Conservation (phyloP, 148 eudicot genomes). For the Chenopodium suecicum region DNA sequence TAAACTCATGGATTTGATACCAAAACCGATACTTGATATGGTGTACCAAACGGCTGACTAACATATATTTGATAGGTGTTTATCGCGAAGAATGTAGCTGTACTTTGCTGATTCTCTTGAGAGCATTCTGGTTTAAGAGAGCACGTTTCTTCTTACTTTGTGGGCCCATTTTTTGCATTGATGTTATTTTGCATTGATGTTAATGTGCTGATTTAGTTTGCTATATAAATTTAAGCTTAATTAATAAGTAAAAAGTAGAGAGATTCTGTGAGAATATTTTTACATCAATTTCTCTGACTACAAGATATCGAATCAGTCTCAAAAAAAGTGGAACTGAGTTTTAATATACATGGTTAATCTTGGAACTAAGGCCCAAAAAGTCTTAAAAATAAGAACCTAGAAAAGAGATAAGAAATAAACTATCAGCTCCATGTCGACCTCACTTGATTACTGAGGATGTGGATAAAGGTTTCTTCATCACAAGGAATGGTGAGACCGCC, state of each 20-base stretch:
- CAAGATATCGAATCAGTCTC: slow-evolving; percentile 13
- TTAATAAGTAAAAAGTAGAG: not conserved
- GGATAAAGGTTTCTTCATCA: slow-evolving; percentile 35
- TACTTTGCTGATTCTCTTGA: too few relatives aligned
- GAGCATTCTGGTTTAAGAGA: too few relatives aligned
- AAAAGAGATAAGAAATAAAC: not conserved
- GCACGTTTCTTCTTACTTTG: not conserved
- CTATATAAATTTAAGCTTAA: not conserved
- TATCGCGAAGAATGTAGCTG: too few relatives aligned
- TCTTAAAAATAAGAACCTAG: not conserved
- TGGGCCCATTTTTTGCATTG: not conserved
- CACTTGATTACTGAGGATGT: slow-evolving; percentile 18
- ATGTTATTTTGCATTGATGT: not conserved
- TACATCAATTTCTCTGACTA: slow-evolving; percentile 3
- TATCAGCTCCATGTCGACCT: slow-evolving; percentile 3
- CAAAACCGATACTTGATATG: too few relatives aligned
- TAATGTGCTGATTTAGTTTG: not conserved
- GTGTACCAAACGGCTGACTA: too few relatives aligned
- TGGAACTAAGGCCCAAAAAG: slow-evolving; percentile 9
- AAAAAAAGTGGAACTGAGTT: slow-evolving; percentile 23
- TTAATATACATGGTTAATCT: slow-evolving; percentile 10
- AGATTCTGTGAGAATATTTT: not conserved
- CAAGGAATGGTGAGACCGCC: slow-evolving; percentile 62
- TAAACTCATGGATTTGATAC: too few relatives aligned
- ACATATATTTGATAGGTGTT: too few relatives aligned